Base-by-base conservation (phyloP, 2,329 filamentous ascomycete species). In the Orbilia oligospora region DNA sequence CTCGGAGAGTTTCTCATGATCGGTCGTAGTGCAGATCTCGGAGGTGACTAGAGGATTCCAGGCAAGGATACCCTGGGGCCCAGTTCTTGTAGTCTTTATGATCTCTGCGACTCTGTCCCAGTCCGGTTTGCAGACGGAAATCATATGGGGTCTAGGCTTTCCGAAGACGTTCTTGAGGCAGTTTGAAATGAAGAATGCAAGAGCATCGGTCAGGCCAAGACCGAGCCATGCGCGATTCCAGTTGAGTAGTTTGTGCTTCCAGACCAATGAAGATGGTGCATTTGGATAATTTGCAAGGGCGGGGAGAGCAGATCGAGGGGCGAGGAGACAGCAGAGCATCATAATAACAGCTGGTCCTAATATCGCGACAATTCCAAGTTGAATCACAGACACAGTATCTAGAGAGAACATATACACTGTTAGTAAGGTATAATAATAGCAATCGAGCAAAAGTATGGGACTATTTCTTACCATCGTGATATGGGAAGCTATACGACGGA, bases 231-330 rank as follows among this genome's bases (percentile, higher is more conserved):
- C 94, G 1, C 90, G 90, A 83, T 97, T 93, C 84, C 93, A 90
- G 84, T 97, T 94, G 94, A 95, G 97, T 0, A 97, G 84, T 85
- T 96, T 97, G 80, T 93, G 89, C 83, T 89, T 89, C 90, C 93
- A 94, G 53, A 94, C 87, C 68, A 93, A 85, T 3, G 87, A 84
- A 80, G 87, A 88, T 0, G 92, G 90, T 0, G 91, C 68, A 10
- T 66, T 38, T 2, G 65, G 65, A 49, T 75, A 46, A 41, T 70
- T 61, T 18, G 48, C 69, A 16, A 79, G 65, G 18, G 71, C 71
- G 36, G 76, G 71, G 36, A 79, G 24, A 24, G 70, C 70, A n/a
- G 68, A 68, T 33, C 68, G 61, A 33, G 75, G 75, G n/a, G 24
- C 63, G 24, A 71, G 38, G 6, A 78, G 53, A 36, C 75, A 78